Conservation (phyloP, 73 alveolate genomes). For the Paramecium sonneborni region DNA sequence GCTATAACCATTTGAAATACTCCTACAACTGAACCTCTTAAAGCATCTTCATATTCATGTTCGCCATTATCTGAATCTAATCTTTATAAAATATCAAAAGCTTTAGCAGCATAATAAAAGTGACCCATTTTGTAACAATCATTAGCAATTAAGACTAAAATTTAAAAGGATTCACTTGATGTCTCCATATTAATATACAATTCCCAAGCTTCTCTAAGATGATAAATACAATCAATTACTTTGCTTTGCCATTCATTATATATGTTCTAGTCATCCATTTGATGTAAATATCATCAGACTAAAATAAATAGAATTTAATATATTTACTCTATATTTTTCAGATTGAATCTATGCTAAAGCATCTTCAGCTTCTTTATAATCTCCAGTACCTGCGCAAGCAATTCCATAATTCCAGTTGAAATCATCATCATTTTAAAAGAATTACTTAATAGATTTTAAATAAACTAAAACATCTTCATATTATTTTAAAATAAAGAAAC, state of each 20-base stretch:
- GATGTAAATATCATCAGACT: constrained; percentile 78
- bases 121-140: constrained; percentile 99
- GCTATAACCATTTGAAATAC: constrained; percentile 67
- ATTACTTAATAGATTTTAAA: constrained; percentile 85
- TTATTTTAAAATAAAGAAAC: constrained; percentile 92
- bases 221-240: neutral
- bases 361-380: constrained; percentile 92
- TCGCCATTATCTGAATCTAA: constrained; percentile 88
- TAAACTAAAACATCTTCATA: constrained; percentile 90
- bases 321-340: constrained; percentile 72
- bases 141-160: constrained; percentile 95
- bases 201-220: constrained; percentile 86
- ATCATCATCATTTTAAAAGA: constrained; percentile 96
- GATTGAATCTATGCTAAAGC: constrained; percentile 80
- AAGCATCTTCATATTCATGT: constrained; percentile 98
- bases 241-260: constrained; percentile 95
- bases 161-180: constrained; percentile 89
- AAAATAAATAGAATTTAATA: neutral
- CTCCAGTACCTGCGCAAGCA: constrained; percentile 94
- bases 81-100: constrained; percentile 97
- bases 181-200: constrained; percentile 96
- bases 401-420: constrained; percentile 98
- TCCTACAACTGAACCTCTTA: constrained; percentile 72
- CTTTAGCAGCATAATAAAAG: constrained; percentile 97
- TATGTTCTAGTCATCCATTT: constrained; percentile 96